Conservation (phyloP, 179 eudicot species). For the Silene noctiflora region DNA sequence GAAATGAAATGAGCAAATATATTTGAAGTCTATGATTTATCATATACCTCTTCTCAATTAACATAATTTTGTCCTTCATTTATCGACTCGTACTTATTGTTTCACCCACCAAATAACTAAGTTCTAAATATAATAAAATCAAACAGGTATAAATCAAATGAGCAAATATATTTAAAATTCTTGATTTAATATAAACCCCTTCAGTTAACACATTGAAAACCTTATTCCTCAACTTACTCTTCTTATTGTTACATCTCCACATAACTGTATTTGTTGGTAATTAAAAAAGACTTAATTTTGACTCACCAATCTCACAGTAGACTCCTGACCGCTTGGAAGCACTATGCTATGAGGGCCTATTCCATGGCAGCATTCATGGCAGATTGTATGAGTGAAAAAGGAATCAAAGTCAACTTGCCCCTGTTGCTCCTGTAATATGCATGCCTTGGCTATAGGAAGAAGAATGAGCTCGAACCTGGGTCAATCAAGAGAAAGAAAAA, state of each 20-base stretch:
- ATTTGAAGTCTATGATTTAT: neutral
- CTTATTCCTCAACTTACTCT: neutral
- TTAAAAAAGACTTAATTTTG: neutral
- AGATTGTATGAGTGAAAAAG: constrained; percentile 95
- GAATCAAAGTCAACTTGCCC: constrained; percentile 85
- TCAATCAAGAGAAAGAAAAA: constrained; percentile 23
- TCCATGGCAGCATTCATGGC: constrained; percentile 99
- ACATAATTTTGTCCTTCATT: neutral
- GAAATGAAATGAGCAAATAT: too few relatives aligned
- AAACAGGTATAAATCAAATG: neutral
- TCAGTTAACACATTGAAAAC: neutral
- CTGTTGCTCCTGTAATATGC: constrained; percentile 69
- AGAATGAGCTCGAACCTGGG: constrained; percentile 89
- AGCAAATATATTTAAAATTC: neutral
- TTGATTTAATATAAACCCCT: neutral
- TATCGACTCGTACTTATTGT: neutral
- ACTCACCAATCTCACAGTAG: constrained; percentile 95
- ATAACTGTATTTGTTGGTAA: constrained; percentile 4
- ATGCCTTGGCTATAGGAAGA: constrained; percentile 77
- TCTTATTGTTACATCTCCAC: constrained; percentile 5
- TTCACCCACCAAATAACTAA: constrained; percentile 1
- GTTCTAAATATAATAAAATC: neutral
- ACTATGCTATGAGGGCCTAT: constrained; percentile 93
- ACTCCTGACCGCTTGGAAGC: constrained; percentile 77
- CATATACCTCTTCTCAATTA: neutral